Evolutionary conservation across 2,329 filamentous ascomycete genomes (phyloP).

Genomic region (Chalaropsis ovoidea): DNA sequence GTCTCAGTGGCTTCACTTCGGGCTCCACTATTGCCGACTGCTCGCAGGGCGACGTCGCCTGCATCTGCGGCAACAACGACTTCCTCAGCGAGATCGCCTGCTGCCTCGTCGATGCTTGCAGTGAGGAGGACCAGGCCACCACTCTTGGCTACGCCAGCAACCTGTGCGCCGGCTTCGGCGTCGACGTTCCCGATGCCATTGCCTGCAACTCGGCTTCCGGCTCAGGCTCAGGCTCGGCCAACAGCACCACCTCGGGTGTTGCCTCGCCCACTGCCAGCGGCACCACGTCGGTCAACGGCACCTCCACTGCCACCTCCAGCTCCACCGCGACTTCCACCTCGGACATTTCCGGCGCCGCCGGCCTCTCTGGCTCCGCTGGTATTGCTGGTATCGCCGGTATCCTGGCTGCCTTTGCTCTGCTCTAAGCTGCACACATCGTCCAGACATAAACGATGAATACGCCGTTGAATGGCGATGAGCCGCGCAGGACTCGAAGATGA

Average conservation of each 20-base stretch:
- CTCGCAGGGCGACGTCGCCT: conserved; percentile 34
- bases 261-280: not conserved
- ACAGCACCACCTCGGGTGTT: conserved; percentile 1
- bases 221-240: not conserved
- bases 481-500: not conserved
- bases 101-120: conserved; percentile 35
- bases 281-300: not conserved
- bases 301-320: not conserved
- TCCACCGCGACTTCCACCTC: conserved; percentile 1
- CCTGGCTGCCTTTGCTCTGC: conserved; percentile 22
- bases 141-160: conserved; percentile 35
- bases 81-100: conserved; percentile 38
- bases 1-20: conserved; percentile 32
- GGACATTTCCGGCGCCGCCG: conserved; percentile 1
- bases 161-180: conserved; percentile 34
- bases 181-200: conserved; percentile 34
- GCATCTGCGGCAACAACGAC: conserved; percentile 36
- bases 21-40: conserved; percentile 35
- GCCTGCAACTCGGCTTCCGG: conserved; percentile 31
- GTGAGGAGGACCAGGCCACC: conserved; percentile 30
- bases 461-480: not conserved
- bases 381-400: conserved; percentile 21
- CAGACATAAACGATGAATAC: not conserved
- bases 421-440: conserved; percentile 17
- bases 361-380: conserved; percentile 3